A percentile compares a stretch with the other conserved stretches of the same genome.
These are phyloP conservation scores for Anisodus tanguticus DNA, from an alignment of 257 asterid genomes.

Conservation along the genomic window DNA sequence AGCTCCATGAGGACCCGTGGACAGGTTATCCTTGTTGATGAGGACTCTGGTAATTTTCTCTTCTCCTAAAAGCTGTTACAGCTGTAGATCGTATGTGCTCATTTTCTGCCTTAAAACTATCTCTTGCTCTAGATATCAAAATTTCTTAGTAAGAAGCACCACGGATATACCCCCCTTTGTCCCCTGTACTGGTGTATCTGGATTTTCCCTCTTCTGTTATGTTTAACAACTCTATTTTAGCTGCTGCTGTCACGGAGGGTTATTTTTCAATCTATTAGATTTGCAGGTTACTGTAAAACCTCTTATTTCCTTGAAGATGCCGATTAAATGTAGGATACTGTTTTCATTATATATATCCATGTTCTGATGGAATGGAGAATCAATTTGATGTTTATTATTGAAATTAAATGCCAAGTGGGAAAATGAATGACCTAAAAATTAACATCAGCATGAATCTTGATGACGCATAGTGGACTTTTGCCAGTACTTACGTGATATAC, in stretches of 20 bases:
- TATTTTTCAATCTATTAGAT: neutral
- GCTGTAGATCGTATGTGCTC: neutral
- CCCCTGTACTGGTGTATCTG: neutral
- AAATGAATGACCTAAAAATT: neutral
- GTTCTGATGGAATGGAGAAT: neutral
- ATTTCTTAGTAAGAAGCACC: neutral
- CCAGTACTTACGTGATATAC: neutral
- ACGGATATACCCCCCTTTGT: neutral
- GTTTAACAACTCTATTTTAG: neutral
- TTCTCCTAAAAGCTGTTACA: conserved; percentile 1
- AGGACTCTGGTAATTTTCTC: conserved; percentile 65
- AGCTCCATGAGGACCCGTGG: conserved; percentile 63
- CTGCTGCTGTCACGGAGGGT: neutral
- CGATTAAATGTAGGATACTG: neutral
- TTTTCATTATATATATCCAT: neutral
- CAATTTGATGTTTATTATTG: neutral
- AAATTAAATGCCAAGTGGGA: neutral
- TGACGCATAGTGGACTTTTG: neutral
- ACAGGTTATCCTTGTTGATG: conserved; percentile 66
- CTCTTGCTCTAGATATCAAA: conserved; percentile 7
- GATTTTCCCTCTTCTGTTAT: neutral
- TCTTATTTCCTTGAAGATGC: neutral
- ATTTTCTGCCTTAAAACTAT: neutral
- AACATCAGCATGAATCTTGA: neutral
- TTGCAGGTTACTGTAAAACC: neutral